A percentile compares a stretch with the other conserved stretches of the same genome.
These are phyloP conservation scores for Pythium sukuiense DNA, from an alignment of 352 stramenopile genomes.

Conservation along the genomic window DNA sequence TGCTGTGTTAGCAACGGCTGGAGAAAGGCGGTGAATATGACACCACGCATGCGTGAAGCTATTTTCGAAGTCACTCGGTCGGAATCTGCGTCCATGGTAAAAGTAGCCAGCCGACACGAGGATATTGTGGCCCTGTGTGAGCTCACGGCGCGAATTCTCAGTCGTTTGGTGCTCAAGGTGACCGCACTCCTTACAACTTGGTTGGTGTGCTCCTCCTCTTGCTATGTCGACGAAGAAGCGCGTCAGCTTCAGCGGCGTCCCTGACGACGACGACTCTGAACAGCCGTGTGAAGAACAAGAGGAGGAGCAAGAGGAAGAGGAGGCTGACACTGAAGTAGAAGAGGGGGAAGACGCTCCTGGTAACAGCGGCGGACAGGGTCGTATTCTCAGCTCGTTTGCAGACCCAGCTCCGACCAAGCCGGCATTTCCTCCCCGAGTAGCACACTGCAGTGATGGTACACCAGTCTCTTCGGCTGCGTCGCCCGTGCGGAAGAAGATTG, in stretches of 20 bases:
- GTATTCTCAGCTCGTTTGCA: slow-evolving; percentile 14
- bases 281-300: neutral
- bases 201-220: neutral
- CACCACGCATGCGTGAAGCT: neutral
- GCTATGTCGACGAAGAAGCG: slow-evolving; percentile 24
- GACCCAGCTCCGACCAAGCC: slow-evolving; percentile 10
- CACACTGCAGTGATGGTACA: slow-evolving; percentile 13
- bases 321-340: slow-evolving; percentile 6
- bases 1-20: neutral
- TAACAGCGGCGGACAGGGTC: neutral
- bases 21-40: neutral
- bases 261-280: neutral
- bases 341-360: neutral
- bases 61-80: neutral
- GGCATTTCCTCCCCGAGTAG: slow-evolving; percentile 13
- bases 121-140: too few relatives aligned
- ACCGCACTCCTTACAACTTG: neutral
- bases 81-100: neutral
- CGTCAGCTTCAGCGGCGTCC: slow-evolving; percentile 23
- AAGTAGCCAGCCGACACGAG: neutral
- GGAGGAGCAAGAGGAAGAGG: slow-evolving; percentile 7
- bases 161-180: neutral
- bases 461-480: slow-evolving; percentile 21
- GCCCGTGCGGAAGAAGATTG: slow-evolving; percentile 60
- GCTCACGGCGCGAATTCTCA: neutral